Base-by-base conservation (phyloP, 768 basidiomycete species). In the Plicaturopsis crispa region DNA sequence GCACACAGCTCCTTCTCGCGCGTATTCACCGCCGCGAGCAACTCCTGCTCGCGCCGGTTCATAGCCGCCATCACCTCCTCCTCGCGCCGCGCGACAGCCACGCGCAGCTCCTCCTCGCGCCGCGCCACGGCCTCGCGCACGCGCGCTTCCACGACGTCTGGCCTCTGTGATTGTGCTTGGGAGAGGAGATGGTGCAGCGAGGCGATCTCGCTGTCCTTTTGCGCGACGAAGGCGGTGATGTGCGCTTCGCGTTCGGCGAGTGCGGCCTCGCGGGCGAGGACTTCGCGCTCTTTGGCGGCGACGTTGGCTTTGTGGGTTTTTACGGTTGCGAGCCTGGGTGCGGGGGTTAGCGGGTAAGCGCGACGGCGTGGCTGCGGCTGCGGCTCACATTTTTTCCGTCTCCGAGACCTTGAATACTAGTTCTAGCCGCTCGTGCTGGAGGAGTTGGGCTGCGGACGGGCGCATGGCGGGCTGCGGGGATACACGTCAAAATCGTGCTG, bases 371-470 rank as follows among this genome's bases (percentile, higher is more conserved):
- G 13, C 14, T 17, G 17, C 5, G 14, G 24, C 20, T 38, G n/a
- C 16, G 38, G 49, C 74, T 20, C 42, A 85, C 87, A 87, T 78
- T 48, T 84, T 88, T 48, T 87, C 80, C 0, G 84, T 76, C 50
- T 89, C 86, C 6, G 74, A 57, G 13, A 88, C 77, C 49, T 84
- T 84, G 50, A 71, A 70, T 0, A 79, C 78, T 11, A 84, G 68
- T 24, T 81, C 73, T 3, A 90, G 51, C 0, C 84, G 74, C 50
- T 91, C 87, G 44, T 87, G 81, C 49, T 85, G 83, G 12, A 90
- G 72, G 6, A 90, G 71, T 52, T 87, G 85, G 6, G 76, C 70
- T 0, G 85, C 84, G 0, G 85, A 88, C 2, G 87, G 88, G 26
- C 88, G 75, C 82, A 87, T 85, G 2, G 85, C 84, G 4, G 88